Evolutionary conservation across 371 early-diverging fungal species (phyloP), one percentile per base, ranked within the genome.

Genomic region (Mucor velutinosus): DNA sequence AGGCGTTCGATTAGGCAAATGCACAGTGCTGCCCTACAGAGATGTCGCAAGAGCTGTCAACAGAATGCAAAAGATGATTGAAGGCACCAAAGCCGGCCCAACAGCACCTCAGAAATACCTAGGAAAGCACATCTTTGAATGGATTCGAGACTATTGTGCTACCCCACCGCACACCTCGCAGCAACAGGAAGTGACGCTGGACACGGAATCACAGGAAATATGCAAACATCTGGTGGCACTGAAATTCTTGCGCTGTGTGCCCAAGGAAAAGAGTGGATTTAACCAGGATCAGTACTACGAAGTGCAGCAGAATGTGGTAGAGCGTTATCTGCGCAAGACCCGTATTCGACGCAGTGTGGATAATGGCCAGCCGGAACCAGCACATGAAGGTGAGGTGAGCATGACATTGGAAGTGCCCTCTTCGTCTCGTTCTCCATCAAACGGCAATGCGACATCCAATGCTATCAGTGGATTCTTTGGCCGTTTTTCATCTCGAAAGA

Each of bases 241-340:
- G 3, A 61, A 58, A 3, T 70, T 70, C 27, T 35, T 70, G 21
- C 62, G 35, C 21, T 25, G 65, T 12, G 61, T 39, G 0, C n/a
- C 64, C 2, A 64, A 69, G 33, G 64, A 64, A 19, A 51, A 27
- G 7, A 21, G 7, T 0, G 19, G 25, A 11, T 45, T 70, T 41
- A 15, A 39, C 21, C 4, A 53, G 10, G 29, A 51, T 21, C 11
- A 11, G 32, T 59, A 60, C 49, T 70, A 66, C 19, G 62, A 62
- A 51, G 49, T 70, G 2, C 71, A 70, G 45, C 57, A 66, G 4
- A 65, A 70, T 39, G 62, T 70, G 3, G 61, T 70, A 4, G 66
- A 70, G 21, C 33, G 62, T 6, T 66, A 70, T 39, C 21, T 65
- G 27, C 33, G 66, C 30, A 65, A 66, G 33, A 61, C 62, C 3